A percentile compares a stretch with the other conserved stretches of the same genome.
Conservation (phyloP, 2,329 filamentous ascomycete genomes). For the Calycina herbarum region DNA sequence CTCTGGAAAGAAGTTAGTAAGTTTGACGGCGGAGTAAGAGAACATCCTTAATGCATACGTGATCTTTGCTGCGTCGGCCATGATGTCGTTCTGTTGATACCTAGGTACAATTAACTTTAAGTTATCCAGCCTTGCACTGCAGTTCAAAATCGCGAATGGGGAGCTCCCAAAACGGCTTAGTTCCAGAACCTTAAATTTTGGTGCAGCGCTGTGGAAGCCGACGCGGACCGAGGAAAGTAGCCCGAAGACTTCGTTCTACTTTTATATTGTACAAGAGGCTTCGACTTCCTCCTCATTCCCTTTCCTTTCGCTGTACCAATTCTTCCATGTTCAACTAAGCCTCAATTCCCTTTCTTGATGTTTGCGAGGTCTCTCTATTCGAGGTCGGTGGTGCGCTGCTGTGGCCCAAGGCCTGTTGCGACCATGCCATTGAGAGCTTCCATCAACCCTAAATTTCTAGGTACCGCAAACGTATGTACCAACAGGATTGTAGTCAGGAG, state of each 20-base stretch:
- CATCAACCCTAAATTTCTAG: constrained; percentile 4
- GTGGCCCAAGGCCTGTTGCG: constrained; percentile 42
- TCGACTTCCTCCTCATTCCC: constrained; percentile 22
- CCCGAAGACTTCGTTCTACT: constrained; percentile 20
- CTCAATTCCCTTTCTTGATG: constrained; percentile 48
- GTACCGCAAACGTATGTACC: not conserved
- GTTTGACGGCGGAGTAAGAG: not conserved
- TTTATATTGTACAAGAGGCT: not conserved
- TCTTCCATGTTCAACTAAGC: constrained; percentile 15
- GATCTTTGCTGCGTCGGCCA: constrained; percentile 70
- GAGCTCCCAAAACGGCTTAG: constrained; percentile 27
- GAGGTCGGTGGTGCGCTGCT: constrained; percentile 50
- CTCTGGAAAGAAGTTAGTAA: constrained; percentile 52
- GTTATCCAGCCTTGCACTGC: constrained; percentile 15
- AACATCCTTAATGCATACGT: constrained; percentile 49
- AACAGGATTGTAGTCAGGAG: not conserved
- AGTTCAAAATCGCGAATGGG: constrained; percentile 22
- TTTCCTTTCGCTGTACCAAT: constrained; percentile 22
- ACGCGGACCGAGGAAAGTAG: constrained; percentile 19
- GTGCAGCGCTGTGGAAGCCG: constrained; percentile 12
- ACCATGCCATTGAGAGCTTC: constrained; percentile 75
- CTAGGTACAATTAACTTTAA: constrained; percentile 4
- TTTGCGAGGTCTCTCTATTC: constrained; percentile 54
- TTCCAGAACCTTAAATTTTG: constrained; percentile 21
- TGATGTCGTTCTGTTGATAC: constrained; percentile 41